Evolutionary conservation across 768 basidiomycete genomes (phyloP).

Genomic region (Trichaptum fuscoviolaceum): DNA sequence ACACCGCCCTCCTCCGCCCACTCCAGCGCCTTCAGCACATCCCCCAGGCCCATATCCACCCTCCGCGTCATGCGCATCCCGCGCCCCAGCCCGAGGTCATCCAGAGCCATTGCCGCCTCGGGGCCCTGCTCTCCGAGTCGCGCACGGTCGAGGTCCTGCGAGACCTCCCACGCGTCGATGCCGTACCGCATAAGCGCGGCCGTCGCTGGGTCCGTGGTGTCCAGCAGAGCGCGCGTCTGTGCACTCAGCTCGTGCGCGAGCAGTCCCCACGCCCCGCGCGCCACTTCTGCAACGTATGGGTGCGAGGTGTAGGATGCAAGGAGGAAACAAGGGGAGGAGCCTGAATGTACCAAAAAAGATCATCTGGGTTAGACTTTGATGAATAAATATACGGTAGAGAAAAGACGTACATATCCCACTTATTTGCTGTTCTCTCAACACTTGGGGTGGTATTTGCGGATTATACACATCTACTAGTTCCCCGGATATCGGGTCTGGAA

Average conservation of each 20-base stretch:
- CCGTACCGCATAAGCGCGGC: not conserved
- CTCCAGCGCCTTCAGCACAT: not conserved
- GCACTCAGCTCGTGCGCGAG: not conserved
- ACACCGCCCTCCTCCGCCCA: not conserved
- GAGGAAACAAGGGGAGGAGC: not conserved
- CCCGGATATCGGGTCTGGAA: constrained; percentile 36
- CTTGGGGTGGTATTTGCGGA: constrained; percentile 24
- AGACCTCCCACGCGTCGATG: not conserved
- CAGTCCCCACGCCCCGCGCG: not conserved
- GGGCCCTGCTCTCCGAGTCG: no score
- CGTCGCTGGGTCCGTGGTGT: not conserved
- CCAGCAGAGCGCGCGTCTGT: not conserved
- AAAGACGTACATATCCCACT: constrained; percentile 67
- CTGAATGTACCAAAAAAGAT: not conserved
- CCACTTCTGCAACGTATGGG: not conserved
- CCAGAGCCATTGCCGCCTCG: not conserved
- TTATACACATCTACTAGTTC: constrained; percentile 3
- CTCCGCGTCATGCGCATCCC: not conserved
- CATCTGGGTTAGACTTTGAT: not conserved
- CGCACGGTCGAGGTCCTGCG: not conserved
- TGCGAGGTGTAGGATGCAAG: not conserved
- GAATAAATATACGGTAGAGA: not conserved
- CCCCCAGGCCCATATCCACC: not conserved
- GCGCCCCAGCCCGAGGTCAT: not conserved
- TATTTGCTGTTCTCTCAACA: constrained; percentile 54